Conservation (phyloP, 2,329 filamentous ascomycete species). For the Colletotrichum sp. region DNA sequence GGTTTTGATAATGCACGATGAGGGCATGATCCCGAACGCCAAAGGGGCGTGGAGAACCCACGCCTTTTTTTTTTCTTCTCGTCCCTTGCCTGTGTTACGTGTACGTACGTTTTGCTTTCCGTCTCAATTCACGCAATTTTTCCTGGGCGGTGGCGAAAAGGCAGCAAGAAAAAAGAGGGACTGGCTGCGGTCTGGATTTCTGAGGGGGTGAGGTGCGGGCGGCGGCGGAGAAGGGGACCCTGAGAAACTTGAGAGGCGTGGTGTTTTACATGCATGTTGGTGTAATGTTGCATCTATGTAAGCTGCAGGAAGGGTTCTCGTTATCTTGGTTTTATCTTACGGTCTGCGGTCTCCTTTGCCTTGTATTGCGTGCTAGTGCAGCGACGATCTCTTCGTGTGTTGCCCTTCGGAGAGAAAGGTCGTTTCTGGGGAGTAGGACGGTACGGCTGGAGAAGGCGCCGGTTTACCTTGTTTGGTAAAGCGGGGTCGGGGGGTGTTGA, state of each 20-base stretch:
- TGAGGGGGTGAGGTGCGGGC: background rate
- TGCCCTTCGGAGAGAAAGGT: background rate
- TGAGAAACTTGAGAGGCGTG: background rate
- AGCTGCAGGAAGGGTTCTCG: background rate
- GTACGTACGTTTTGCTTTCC: background rate
- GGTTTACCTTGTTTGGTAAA: background rate
- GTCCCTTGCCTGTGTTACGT: background rate
- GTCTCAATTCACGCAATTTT: background rate
- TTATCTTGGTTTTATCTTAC: background rate
- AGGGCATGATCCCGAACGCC: background rate
- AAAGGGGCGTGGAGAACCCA: background rate
- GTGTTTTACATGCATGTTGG: background rate
- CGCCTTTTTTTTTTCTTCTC: background rate
- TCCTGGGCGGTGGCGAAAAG: background rate
- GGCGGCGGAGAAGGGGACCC: background rate
- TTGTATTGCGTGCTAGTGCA: background rate
- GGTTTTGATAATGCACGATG: conserved; percentile 5
- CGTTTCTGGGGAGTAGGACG: background rate
- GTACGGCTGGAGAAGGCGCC: background rate
- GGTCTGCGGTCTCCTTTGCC: background rate
- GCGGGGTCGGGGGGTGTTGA: background rate
- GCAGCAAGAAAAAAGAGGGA: background rate
- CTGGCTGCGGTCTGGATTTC: background rate
- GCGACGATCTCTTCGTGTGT: background rate
- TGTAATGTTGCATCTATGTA: background rate